A percentile compares a stretch with the other conserved stretches of the same genome.
phyloP scores from a whole-genome alignment of 2,329 filamentous ascomycete species.

The Keithomyces neogunnii region DNA sequence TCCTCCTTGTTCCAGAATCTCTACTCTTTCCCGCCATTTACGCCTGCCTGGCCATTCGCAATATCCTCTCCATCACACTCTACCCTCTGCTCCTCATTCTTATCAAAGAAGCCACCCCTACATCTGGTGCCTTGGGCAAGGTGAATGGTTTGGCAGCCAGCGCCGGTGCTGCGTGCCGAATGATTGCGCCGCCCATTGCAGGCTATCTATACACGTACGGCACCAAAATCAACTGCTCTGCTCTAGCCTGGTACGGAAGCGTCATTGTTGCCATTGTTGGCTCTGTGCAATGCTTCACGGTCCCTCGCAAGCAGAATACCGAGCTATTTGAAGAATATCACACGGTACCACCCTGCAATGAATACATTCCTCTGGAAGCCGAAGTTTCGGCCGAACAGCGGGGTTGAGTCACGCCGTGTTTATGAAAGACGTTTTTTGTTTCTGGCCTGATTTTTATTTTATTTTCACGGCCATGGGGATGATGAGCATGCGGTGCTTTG shows the following conservation, averaged over 20 bases:
- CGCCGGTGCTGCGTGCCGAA: constrained; percentile 57
- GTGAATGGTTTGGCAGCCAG: constrained; percentile 60
- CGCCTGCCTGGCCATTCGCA: constrained; percentile 46
- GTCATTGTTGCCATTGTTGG: constrained; percentile 47
- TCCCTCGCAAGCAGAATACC: constrained; percentile 26
- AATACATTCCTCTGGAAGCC: constrained; percentile 13
- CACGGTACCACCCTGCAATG: constrained; percentile 6
- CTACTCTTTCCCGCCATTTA: constrained; percentile 51
- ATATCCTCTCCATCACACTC: constrained; percentile 53
- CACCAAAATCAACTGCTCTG: constrained; percentile 49
- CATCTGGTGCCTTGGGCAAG: constrained; percentile 46
- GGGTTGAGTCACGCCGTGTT: constrained; percentile 1
- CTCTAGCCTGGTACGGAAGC: constrained; percentile 56
- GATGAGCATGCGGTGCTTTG: neutral
- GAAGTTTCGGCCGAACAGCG: constrained; percentile 23
- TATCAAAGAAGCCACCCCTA: constrained; percentile 58
- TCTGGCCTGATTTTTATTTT: neutral
- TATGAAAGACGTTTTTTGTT: neutral
- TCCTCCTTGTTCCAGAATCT: constrained; percentile 45
- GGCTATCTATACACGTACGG: constrained; percentile 57
- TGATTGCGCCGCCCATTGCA: constrained; percentile 56
- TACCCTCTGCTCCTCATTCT: constrained; percentile 59
- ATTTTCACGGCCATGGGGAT: neutral
- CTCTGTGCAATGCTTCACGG: constrained; percentile 51
- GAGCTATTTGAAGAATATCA: constrained; percentile 22